Conservation (phyloP, 2,329 filamentous ascomycete genomes). For the Thermothelomyces thermophilus region DNA sequence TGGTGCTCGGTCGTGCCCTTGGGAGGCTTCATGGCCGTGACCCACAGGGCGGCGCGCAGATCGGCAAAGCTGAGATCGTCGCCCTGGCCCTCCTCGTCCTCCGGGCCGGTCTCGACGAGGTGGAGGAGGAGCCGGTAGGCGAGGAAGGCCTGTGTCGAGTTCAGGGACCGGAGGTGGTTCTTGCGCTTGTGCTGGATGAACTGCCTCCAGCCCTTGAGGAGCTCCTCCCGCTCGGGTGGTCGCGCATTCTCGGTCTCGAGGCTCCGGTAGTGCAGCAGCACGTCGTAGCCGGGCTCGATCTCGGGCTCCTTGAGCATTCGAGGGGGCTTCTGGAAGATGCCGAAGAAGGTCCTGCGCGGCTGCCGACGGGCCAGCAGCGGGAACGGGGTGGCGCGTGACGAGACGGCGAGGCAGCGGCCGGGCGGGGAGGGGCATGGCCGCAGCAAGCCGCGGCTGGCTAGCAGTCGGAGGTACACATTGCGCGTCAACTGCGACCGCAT, state of each 20-base stretch:
- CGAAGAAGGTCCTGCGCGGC: slow-evolving; percentile 52
- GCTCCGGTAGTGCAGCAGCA: slow-evolving; percentile 61
- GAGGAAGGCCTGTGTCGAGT: slow-evolving; percentile 61
- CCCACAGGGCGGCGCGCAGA: slow-evolving; percentile 39
- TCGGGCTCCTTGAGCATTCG: slow-evolving; percentile 55
- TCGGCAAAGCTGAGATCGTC: slow-evolving; percentile 36
- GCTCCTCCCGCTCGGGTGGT: slow-evolving; percentile 54
- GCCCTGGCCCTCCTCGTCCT: slow-evolving; percentile 39
- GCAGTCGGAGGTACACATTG: slow-evolving; percentile 51
- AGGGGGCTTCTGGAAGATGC: slow-evolving; percentile 54
- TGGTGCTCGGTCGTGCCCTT: slow-evolving; percentile 41
- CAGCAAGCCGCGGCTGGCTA: slow-evolving; percentile 40
- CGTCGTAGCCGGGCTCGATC: slow-evolving; percentile 64
- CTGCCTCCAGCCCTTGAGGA: slow-evolving; percentile 57
- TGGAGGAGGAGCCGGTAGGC: slow-evolving; percentile 43
- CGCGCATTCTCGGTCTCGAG: slow-evolving; percentile 57
- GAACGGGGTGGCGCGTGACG: slow-evolving; percentile 4
- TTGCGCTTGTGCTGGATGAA: slow-evolving; percentile 54
- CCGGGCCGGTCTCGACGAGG: slow-evolving; percentile 51
- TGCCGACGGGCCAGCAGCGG: slow-evolving; percentile 15
- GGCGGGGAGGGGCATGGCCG: slow-evolving; percentile 28
- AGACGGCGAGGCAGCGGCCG: slow-evolving; percentile 16
- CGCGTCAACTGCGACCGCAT: slow-evolving; percentile 58
- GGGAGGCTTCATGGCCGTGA: slow-evolving; percentile 34
- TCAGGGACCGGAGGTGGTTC: slow-evolving; percentile 43